Percentiles rank a stretch among this genome's conserved stretches.
Evolutionary conservation across 108 stramenopile genomes (phyloP).

Genomic region (Cyclotella baltica): DNA sequence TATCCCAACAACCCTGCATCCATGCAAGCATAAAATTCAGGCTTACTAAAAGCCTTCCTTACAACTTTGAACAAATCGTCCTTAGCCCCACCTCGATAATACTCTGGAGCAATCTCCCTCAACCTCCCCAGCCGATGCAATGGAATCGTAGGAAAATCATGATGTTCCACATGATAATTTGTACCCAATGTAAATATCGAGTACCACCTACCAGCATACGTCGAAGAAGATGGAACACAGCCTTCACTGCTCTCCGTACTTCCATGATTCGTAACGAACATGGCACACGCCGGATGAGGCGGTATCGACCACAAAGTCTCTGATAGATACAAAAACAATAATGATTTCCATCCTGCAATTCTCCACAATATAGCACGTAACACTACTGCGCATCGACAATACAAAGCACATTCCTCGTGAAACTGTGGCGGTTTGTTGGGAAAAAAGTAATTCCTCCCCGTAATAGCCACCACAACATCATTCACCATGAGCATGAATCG

Average conservation of each 20-base stretch:
- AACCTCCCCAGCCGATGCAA: constrained; percentile 67
- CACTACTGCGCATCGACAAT: constrained; percentile 63
- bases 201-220: constrained; percentile 80
- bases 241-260: constrained; percentile 33
- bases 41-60: constrained; percentile 66
- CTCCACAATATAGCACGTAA: constrained; percentile 52
- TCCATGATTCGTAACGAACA: constrained; percentile 87
- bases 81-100: constrained; percentile 56
- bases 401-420: constrained; percentile 70
- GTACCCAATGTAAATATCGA: constrained; percentile 74
- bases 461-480: constrained; percentile 71
- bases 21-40: constrained; percentile 86
- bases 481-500: constrained; percentile 73
- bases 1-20: constrained; percentile 47
- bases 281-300: constrained; percentile 83
- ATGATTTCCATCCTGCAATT: constrained; percentile 70
- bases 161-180: constrained; percentile 87
- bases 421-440: constrained; percentile 79
- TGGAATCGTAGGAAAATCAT: constrained; percentile 87
- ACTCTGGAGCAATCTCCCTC: constrained; percentile 78
- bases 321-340: constrained; percentile 69
- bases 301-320: constrained; percentile 83
- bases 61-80: constrained; percentile 68
- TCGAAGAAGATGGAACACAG: constrained; percentile 69
- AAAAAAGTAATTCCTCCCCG: constrained; percentile 77